Evolutionary conservation across 257 asterid species (phyloP).

Genomic region (Gentiana straminea): DNA sequence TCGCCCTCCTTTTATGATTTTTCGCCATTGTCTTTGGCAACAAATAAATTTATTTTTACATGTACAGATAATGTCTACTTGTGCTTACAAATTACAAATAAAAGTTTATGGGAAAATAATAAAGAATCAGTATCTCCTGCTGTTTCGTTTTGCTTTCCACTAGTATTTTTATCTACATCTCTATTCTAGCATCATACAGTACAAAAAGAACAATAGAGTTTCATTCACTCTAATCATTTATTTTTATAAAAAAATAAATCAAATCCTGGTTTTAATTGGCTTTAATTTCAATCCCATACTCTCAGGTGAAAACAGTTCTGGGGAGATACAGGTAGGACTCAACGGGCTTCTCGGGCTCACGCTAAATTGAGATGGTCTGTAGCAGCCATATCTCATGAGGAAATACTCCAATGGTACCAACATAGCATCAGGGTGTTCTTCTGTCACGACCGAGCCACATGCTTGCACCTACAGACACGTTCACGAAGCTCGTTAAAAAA

Average conservation of each 20-base stretch:
- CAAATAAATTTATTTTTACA: constrained; percentile 18
- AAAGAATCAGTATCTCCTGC: background rate
- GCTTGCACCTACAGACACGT: constrained; percentile 39
- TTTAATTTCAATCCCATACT: constrained; percentile 68
- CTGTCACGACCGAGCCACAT: constrained; percentile 61
- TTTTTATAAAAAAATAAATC: constrained; percentile 1
- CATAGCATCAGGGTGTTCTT: constrained; percentile 67
- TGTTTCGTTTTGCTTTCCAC: constrained; percentile 14
- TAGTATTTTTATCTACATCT: constrained; percentile 27
- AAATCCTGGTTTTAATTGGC: constrained; percentile 44
- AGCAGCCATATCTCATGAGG: constrained; percentile 52
- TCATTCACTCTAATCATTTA: constrained; percentile 14
- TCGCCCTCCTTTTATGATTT: constrained; percentile 6
- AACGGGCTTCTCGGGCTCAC: constrained; percentile 68
- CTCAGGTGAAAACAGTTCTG: constrained; percentile 65
- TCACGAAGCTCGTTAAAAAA: no score
- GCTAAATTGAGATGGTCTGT: constrained; percentile 35
- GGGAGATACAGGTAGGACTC: constrained; percentile 53
- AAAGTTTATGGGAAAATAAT: background rate
- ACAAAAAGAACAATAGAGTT: constrained; percentile 4
- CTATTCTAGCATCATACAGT: constrained; percentile 5
- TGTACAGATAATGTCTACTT: constrained; percentile 16
- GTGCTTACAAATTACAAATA: constrained; percentile 12
- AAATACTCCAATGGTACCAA: constrained; percentile 51
- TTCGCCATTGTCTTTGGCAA: constrained; percentile 2